Base-by-base conservation (phyloP, 1,284 basidiomycete genomes). In the Cryptococcus amylolentus region DNA sequence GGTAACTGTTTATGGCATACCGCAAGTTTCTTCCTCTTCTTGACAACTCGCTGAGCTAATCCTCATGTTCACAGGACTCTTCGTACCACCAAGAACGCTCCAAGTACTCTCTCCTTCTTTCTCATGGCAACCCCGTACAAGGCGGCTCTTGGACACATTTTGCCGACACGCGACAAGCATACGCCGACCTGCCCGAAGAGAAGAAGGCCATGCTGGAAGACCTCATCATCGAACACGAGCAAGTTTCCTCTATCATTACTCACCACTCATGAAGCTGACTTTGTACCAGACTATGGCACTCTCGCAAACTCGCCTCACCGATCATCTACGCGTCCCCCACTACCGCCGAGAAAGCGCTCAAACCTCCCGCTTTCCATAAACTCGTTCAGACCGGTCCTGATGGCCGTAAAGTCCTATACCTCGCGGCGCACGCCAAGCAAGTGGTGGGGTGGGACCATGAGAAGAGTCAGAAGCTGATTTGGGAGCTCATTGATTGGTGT, bases 1-100 rank as follows among this genome's bases (percentile, higher is more conserved):
- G 54, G 54, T 28, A 55, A 71, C 48, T 60, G 67, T 9, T 54
- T 71, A 1, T 68, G 65, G 66, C 69, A 71, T 50, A 67, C 65
- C 28, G 47, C 35, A 28, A 38, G 47, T 49, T 8, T n/a, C 10
- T n/a, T 23, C 5, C 23, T 45, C 13, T 20, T 26, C 27, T 28
- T 18, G 13, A 8, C 27, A 18, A 26, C 14, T 26, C 20, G 2
- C 9, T 9, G 27, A 28, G 27, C 27, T 20, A 2, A 20, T 20
- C 18, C 8, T 26, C 10, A 23, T 26, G 9, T 23, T 20, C 47
- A 16, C 27, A 49, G 47, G 69, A 69, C 49, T 63, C 62, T 27
- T 64, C 64, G 13, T 71, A 67, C 57, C 69, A 71, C 58, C 69
- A 69, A 56, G 61, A 60, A 43, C 64, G 69, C 12, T 61, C 60